These are phyloP conservation scores for Parsonsia alboflavescens DNA, from an alignment of 257 asterid genomes.

Conservation along the genomic window DNA sequence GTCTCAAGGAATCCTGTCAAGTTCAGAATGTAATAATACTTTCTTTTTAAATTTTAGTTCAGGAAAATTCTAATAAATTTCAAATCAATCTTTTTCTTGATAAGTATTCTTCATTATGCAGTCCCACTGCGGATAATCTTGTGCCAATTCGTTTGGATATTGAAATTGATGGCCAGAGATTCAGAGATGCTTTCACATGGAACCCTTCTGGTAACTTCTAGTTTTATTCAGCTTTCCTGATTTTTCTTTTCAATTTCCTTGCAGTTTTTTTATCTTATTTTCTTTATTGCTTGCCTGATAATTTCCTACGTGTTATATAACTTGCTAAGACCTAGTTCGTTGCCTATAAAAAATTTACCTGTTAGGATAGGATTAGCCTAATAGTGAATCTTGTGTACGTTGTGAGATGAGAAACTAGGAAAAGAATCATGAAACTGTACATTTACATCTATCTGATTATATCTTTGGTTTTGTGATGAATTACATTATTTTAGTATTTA, in stretches of 20 bases:
- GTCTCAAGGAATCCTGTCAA: constrained; percentile 71
- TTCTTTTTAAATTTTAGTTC: not conserved
- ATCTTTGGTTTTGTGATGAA: not conserved
- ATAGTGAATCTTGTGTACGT: too few species aligned
- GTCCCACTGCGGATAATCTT: constrained; percentile 87
- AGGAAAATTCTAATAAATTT: not conserved
- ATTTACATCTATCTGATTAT: not conserved
- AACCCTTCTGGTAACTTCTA: constrained; percentile 68
- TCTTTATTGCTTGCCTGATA: not conserved
- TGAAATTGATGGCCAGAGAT: constrained; percentile 83
- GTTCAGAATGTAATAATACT: constrained; percentile 55
- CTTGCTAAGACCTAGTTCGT: too few species aligned
- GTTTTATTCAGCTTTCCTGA: not conserved
- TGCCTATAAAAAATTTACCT: too few species aligned
- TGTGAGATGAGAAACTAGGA: too few species aligned
- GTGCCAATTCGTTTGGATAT: constrained; percentile 86
- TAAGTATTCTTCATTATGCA: constrained; percentile 21
- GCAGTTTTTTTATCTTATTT: not conserved
- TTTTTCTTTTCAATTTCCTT: not conserved
- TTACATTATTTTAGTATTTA: not conserved
- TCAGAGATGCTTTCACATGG: constrained; percentile 83
- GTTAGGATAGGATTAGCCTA: too few species aligned
- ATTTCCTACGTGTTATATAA: too few species aligned
- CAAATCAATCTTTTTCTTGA: not conserved
- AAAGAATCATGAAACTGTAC: too few species aligned